phyloP scores from a whole-genome alignment of 2,329 filamentous ascomycete species.

The Monosporascus sp. region DNA sequence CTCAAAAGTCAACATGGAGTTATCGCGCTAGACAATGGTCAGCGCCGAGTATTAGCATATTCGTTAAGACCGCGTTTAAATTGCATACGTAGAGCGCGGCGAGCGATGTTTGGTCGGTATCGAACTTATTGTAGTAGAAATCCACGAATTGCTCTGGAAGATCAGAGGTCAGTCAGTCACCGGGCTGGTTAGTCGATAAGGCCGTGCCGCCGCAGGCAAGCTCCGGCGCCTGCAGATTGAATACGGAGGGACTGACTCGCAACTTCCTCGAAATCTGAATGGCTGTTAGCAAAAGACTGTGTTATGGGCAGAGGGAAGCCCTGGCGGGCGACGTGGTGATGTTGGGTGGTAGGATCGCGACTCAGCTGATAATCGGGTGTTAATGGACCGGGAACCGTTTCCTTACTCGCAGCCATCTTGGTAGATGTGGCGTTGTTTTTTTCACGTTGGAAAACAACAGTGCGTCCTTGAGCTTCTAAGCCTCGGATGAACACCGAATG shows the following conservation, averaged over 20 bases:
- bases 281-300: slow-evolving; percentile 5
- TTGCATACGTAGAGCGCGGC: slow-evolving; percentile 72
- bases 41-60: slow-evolving; percentile 4
- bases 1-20: slow-evolving; percentile 95
- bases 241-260: slow-evolving; percentile 38
- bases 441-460: neutral
- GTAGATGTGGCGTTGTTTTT: slow-evolving; percentile 5
- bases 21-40: slow-evolving; percentile 54
- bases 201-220: slow-evolving; percentile 1
- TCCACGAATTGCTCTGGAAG: slow-evolving; percentile 74
- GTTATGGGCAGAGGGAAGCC: neutral
- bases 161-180: slow-evolving; percentile 10
- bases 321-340: neutral
- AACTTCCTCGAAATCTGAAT: slow-evolving; percentile 39
- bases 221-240: neutral
- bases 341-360: neutral
- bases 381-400: neutral
- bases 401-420: slow-evolving; percentile 31
- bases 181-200: slow-evolving; percentile 1
- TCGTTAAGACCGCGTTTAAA: neutral
- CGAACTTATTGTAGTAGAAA: slow-evolving; percentile 90
- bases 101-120: slow-evolving; percentile 62
- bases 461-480: too few species aligned
- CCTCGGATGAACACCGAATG: too few species aligned
- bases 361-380: neutral